Base-by-base conservation (phyloP, 2,329 filamentous ascomycete species). In the Exophiala bonariae region DNA sequence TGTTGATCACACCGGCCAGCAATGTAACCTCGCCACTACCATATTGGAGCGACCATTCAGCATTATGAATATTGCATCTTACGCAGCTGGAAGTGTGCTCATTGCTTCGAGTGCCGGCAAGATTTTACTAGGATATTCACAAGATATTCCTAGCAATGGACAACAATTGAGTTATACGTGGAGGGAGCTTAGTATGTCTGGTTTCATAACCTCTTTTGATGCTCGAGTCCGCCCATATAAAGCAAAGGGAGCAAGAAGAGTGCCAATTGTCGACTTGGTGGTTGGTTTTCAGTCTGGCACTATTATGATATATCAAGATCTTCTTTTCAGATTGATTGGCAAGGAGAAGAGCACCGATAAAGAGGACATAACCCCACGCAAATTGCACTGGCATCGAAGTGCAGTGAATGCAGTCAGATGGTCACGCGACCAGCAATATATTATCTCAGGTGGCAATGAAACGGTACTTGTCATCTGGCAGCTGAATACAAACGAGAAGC, bases 391-490 rank as follows among this genome's bases (percentile, higher is more conserved):
- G 93, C 93, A 99, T 67, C 81, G 90, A 59, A 83, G 85, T 58
- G 81, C 85, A 39, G 90, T 96, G 7, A 85, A 87, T 59, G 80
- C 88, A 8, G 77, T 96, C 48, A 95, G 93, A 67, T 97, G 91
- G 87, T 96, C 93, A 11, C 77, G 77, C 57, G 93, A 99, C 76
- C 91, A 92, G 41, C 90, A 96, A 63, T 99, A 99, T 66, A 71
- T 99, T 49, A 85, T 99, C 42, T 97, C 93, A 47, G 93, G 93
- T 62, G 93, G 93, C 23, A 82, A 83, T 17, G 93, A 99, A 69
- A 91, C 89, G 6, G 87, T 89, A 16, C 75, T 99, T 33, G 88
- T 96, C 7, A 74, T 96, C 23, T 97, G 91, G 91, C 93, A 99
- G 68, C 75, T 96, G 47, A 88, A 95, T 57, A 96, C 92, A 1